Conservation (phyloP, 2,329 filamentous ascomycete genomes). For the Huntiella decipiens region DNA sequence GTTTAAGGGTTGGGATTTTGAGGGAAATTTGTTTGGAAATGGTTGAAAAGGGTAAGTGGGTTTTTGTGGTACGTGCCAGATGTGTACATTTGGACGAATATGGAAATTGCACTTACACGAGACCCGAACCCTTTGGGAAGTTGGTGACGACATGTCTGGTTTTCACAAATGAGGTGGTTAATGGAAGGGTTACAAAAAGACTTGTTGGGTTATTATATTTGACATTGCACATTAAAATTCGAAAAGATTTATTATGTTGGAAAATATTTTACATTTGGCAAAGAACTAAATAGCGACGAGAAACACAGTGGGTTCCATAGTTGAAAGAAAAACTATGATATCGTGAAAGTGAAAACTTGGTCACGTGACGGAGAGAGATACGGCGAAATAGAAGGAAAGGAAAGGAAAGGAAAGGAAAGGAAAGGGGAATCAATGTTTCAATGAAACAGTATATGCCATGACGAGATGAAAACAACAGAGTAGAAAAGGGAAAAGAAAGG, state of each 20-base stretch:
- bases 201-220: too few species aligned
- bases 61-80: too few species aligned
- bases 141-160: neutral
- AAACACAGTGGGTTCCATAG: neutral
- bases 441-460: neutral
- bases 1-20: too few species aligned
- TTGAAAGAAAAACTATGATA: neutral
- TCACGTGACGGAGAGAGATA: neutral
- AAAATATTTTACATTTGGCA: too few species aligned
- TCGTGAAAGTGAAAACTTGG: too few species aligned
- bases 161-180: neutral
- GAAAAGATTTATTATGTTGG: too few species aligned
- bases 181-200: neutral
- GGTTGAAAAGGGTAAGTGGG: too few species aligned
- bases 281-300: too few species aligned
- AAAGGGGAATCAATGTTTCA: neutral
- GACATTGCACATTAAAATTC: too few species aligned
- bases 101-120: constrained; percentile 7
- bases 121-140: constrained; percentile 10
- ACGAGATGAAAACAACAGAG: neutral
- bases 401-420: neutral
- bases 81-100: too few species aligned
- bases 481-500: neutral
- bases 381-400: neutral
- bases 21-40: too few species aligned